Evolutionary conservation across 2,329 filamentous ascomycete genomes (phyloP).

Genomic region (Magnaporthiopsis poae): DNA sequence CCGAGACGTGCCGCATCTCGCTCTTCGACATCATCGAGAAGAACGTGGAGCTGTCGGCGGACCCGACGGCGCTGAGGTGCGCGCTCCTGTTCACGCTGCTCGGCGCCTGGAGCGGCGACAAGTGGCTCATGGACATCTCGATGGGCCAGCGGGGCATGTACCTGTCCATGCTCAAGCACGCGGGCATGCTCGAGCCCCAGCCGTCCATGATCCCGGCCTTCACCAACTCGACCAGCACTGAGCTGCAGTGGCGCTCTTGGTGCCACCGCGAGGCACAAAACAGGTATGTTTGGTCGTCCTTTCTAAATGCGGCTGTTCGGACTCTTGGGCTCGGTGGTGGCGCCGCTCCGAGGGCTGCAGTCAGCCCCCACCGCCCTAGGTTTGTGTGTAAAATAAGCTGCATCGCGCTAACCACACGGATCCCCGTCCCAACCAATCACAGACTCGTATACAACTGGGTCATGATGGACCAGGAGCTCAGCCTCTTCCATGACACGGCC

Average conservation of each 20-base stretch:
- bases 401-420: neutral
- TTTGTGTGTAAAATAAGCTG: neutral
- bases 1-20: conserved; percentile 62
- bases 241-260: conserved; percentile 54
- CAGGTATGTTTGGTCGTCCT: conserved; percentile 32
- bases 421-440: conserved; percentile 2
- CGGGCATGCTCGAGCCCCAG: conserved; percentile 52
- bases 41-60: conserved; percentile 57
- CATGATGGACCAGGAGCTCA: conserved; percentile 63
- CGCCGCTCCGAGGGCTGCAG: neutral
- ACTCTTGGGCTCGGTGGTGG: neutral
- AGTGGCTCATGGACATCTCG: conserved; percentile 68
- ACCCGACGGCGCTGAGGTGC: conserved; percentile 54
- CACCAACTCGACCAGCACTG: conserved; percentile 32
- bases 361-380: neutral
- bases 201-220: conserved; percentile 34
- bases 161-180: conserved; percentile 61
- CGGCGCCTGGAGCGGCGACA: conserved; percentile 64
- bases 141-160: conserved; percentile 69
- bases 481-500: conserved; percentile 54
- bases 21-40: conserved; percentile 64
- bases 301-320: conserved; percentile 15
- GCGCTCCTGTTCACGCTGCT: conserved; percentile 59
- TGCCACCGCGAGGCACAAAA: conserved; percentile 54
- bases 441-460: conserved; percentile 68